Evolutionary conservation across 352 stramenopile genomes (phyloP), one percentile per base, ranked within the genome.

Genomic region (Pythium pyrilobum): DNA sequence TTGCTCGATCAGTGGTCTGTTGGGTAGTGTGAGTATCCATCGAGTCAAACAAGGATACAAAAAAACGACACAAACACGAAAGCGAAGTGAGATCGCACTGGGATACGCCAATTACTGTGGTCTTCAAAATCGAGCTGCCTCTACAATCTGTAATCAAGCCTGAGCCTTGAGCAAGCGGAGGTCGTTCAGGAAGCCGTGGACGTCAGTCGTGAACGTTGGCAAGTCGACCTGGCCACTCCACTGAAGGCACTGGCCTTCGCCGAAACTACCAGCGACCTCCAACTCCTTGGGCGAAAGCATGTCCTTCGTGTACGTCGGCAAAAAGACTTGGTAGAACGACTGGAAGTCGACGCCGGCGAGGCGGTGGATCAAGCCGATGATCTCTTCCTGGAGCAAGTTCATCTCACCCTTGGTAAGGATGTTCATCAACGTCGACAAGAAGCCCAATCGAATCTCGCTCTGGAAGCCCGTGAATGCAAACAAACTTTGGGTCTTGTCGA

Each of bases 211-310:
- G 61, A 92, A 92, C 4, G 77, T 89, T 8, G 81, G 80, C 16
- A 90, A 55, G 43, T 92, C 81, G 9, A 78, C 68, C 42, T 92
- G 81, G 5, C 79, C 81, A 21, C 66, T 89, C 81, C 81, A 92
- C 45, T 81, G 72, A 16, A 89, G 54, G 25, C 77, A 89, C 32
- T 81, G 63, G 49, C 71, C 70, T 37, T 84, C 59, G 24, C 42
- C 66, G 64, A 75, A 69, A 27, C 63, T 72, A n/a, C 62, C 64
- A 0, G 78, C 73, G 8, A 73, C 66, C 27, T 84, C 69, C 18
- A 84, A 52, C 48, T 87, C 64, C 18, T 60, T 20, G 10, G 79
- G 61, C 12, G 77, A 77, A 5, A 90, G 61, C 25, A 87, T 87
- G 27, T 88, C 69, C 47, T 86, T 76, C 21, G 84, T 69, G 56